Evolutionary conservation across 116 monocot genomes (phyloP).

Genomic region (Zostera marina): DNA sequence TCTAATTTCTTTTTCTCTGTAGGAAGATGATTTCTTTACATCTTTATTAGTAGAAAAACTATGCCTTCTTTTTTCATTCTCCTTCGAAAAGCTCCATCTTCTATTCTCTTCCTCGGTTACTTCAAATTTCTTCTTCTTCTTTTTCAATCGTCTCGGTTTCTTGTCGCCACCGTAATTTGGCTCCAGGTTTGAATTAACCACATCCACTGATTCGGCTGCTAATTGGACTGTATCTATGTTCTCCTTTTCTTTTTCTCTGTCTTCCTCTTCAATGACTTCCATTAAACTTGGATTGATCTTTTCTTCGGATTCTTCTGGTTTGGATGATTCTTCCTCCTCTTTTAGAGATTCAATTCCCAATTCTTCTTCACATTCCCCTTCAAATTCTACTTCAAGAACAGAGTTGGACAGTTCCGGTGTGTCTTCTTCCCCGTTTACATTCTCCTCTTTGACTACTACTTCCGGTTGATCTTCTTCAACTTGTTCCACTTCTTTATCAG

Average conservation of each 20-base stretch:
- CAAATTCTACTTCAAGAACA: background rate
- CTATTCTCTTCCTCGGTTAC: conserved; percentile 6
- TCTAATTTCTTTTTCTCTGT: conserved; percentile 14
- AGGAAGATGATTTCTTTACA: conserved; percentile 16
- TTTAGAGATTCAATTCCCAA: background rate
- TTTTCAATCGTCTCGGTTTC: background rate
- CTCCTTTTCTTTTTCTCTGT: conserved; percentile 10
- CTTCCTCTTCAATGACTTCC: background rate
- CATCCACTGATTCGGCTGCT: background rate
- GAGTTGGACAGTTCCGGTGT: background rate
- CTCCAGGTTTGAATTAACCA: background rate
- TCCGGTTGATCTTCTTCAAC: background rate
- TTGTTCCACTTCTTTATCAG: background rate
- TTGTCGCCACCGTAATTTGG: conserved; percentile 1
- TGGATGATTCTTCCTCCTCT: background rate
- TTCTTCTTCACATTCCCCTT: background rate
- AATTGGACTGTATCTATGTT: conserved; percentile 4
- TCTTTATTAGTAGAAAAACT: conserved; percentile 21
- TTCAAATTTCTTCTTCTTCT: conserved; percentile 1
- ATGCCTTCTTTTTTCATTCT: conserved; percentile 14
- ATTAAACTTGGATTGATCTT: too few relatives aligned
- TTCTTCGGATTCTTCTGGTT: background rate
- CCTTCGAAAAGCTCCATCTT: conserved; percentile 11
- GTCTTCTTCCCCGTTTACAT: background rate
- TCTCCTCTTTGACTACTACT: background rate